phyloP scores from a whole-genome alignment of 139 green algal genomes.

The Chlamydomonas applanata region DNA sequence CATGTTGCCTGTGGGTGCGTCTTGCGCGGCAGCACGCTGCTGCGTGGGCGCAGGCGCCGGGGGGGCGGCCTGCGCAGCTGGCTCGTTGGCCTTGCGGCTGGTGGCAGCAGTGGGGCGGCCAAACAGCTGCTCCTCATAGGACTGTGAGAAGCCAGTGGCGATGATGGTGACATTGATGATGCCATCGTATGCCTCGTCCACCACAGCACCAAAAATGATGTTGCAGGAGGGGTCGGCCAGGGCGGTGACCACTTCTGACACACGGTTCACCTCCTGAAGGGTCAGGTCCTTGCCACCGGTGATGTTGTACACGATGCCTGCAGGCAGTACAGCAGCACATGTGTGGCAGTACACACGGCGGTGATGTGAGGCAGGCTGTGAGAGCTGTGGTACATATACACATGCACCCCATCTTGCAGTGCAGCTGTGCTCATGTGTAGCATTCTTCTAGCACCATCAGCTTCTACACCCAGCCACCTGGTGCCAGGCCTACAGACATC shows the following conservation, averaged over 20 bases:
- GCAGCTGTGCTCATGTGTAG: neutral
- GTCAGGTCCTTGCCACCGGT: conserved; percentile 92
- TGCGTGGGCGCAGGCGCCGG: neutral
- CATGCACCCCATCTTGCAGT: neutral
- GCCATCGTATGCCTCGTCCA: conserved; percentile 46
- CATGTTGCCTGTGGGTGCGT: neutral
- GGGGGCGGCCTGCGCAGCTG: conserved; percentile 1
- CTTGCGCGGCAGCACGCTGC: conserved; percentile 1
- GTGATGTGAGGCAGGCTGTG: too few relatives aligned
- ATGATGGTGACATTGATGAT: conserved; percentile 92
- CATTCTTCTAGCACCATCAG: too few relatives aligned
- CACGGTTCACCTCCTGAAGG: conserved; percentile 87
- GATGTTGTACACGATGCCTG: conserved; percentile 96
- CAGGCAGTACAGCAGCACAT: neutral
- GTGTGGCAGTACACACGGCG: too few relatives aligned
- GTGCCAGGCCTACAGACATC: too few relatives aligned
- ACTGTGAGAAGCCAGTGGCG: conserved; percentile 85
- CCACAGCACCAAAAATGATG: conserved; percentile 96
- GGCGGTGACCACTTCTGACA: conserved; percentile 87
- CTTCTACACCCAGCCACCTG: too few relatives aligned
- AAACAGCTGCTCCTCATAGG: conserved; percentile 74
- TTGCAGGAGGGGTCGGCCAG: conserved; percentile 92
- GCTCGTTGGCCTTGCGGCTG: neutral
- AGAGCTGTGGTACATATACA: neutral
- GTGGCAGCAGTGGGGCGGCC: neutral